A percentile compares a stretch with the other conserved stretches of the same genome.
Conservation (phyloP, 805 yeast species). For the Wickerhamomyces hampshirensis region DNA sequence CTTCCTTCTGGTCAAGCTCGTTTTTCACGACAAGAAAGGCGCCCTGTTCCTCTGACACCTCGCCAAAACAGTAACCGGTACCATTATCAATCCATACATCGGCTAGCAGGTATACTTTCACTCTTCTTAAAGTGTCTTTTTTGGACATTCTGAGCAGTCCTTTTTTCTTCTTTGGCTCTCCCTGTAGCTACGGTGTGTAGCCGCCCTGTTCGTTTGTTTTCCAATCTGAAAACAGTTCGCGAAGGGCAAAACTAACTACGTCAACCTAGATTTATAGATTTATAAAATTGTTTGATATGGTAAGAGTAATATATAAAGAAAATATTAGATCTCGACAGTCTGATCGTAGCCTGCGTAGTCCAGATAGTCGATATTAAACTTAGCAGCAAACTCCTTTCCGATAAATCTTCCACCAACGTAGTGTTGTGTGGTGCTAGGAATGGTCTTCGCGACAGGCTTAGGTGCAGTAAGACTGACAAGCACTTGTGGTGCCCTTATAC, state of each 20-base stretch:
- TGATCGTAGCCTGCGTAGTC: slow-evolving; percentile 56
- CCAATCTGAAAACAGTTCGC: no score
- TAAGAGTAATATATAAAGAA: no score
- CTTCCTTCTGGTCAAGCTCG: slow-evolving; percentile 56
- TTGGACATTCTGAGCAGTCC: not conserved
- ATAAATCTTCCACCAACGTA: slow-evolving; percentile 92
- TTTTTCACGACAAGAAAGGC: slow-evolving; percentile 71
- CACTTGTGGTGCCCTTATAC: slow-evolving; percentile 52
- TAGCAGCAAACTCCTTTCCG: slow-evolving; percentile 56
- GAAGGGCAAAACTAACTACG: no score
- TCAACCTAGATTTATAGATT: no score
- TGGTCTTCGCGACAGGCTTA: slow-evolving; percentile 68
- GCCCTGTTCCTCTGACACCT: slow-evolving; percentile 30
- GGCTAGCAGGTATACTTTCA: slow-evolving; percentile 81
- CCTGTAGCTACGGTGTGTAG: no score
- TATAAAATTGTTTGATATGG: no score
- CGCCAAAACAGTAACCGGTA: slow-evolving; percentile 86
- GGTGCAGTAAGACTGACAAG: slow-evolving; percentile 90
- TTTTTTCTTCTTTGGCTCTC: no score
- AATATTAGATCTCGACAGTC: slow-evolving; percentile 39
- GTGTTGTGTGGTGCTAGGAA: slow-evolving; percentile 41
- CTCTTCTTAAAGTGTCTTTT: slow-evolving; percentile 57
- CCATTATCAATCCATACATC: slow-evolving; percentile 91
- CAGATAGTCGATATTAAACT: slow-evolving; percentile 68
- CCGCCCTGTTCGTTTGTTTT: no score